phyloP scores from a whole-genome alignment of 768 basidiomycete species.

The Leccinellum albellum region DNA sequence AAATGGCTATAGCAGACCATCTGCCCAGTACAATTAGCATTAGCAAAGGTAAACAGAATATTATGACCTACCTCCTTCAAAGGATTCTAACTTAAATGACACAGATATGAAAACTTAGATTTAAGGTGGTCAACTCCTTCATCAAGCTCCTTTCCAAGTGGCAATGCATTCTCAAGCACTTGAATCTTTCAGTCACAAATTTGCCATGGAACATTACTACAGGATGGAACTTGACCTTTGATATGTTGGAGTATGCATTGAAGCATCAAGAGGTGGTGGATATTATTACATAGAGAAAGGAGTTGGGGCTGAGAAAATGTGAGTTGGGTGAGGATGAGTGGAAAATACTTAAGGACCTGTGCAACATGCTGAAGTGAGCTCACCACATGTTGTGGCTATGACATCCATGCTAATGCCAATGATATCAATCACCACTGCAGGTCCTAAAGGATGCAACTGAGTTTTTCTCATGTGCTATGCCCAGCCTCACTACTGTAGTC shows the following conservation, averaged over 20 bases:
- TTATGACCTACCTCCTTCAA: too few species aligned
- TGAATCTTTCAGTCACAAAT: background rate
- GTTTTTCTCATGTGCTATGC: background rate
- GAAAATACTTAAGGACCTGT: background rate
- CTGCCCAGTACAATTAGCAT: background rate
- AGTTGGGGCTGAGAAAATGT: background rate
- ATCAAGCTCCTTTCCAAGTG: background rate
- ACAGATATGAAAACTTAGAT: background rate
- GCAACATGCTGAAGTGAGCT: background rate
- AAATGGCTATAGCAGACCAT: background rate
- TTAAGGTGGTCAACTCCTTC: background rate
- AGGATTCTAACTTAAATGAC: too few species aligned
- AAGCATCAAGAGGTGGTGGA: background rate
- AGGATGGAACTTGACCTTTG: background rate
- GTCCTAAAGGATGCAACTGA: background rate
- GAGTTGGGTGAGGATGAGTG: background rate
- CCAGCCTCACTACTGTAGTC: background rate
- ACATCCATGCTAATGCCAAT: too few species aligned
- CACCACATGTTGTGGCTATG: too few species aligned
- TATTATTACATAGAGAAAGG: background rate
- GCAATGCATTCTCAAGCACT: background rate
- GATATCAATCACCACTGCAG: too few species aligned
- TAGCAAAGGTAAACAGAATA: background rate
- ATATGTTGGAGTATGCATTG: background rate
- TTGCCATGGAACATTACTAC: background rate